A percentile compares a stretch with the other conserved stretches of the same genome.
Evolutionary conservation across 176 grass and related monocot genomes (phyloP).

Genomic region (Thinopyrum elongatum): DNA sequence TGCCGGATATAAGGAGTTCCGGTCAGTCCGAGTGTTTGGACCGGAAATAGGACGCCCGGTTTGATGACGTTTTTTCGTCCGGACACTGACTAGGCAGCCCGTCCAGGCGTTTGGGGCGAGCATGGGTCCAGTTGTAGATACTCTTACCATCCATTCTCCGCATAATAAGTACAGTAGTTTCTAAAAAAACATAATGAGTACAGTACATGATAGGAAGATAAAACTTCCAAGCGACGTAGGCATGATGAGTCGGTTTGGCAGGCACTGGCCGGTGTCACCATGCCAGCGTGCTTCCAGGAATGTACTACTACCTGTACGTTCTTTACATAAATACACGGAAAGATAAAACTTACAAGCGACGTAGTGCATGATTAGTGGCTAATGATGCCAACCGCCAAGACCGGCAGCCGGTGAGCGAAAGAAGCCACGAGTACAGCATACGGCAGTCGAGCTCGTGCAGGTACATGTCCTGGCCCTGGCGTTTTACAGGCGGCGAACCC

Average conservation of each 20-base stretch:
- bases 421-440: not conserved
- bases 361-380: not conserved
- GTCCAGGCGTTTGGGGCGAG: rapidly evolving
- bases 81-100: too few species aligned
- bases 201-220: not conserved
- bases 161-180: too few species aligned
- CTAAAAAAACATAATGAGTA: not conserved
- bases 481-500: not conserved
- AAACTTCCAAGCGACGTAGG: not conserved
- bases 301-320: not conserved
- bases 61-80: too few species aligned
- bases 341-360: not conserved
- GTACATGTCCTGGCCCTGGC: not conserved
- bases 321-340: not conserved
- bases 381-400: not conserved
- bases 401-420: not conserved
- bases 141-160: too few species aligned
- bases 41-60: too few species aligned
- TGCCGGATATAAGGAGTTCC: too few species aligned
- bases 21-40: too few species aligned
- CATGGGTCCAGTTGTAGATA: too few species aligned
- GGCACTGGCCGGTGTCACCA: not conserved
- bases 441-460: not conserved
- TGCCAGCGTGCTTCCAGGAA: not conserved
- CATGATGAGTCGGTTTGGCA: not conserved